A percentile compares a stretch with the other conserved stretches of the same genome.
These are phyloP conservation scores for Talaromyces funiculosus DNA, from an alignment of 2,329 filamentous ascomycete genomes.

Conservation along the genomic window DNA sequence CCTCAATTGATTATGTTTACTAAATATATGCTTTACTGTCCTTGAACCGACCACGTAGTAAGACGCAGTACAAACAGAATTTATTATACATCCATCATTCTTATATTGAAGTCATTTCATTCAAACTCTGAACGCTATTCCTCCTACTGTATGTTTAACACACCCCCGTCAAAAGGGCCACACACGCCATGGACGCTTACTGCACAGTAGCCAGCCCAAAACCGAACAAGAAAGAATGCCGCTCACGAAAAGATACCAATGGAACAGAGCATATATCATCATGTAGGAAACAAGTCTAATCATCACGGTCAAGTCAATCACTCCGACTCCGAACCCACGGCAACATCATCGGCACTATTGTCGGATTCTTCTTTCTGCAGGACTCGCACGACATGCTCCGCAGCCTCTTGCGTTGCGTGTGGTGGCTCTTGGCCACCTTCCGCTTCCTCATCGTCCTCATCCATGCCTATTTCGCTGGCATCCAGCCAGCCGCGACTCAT, in stretches of 20 bases:
- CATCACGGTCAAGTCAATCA: not conserved
- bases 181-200: not conserved
- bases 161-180: not conserved
- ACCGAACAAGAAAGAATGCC: not conserved
- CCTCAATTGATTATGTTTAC: too few relatives aligned
- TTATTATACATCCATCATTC: too few relatives aligned
- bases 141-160: not conserved
- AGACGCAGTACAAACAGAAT: too few relatives aligned
- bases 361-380: not conserved
- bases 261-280: not conserved
- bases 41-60: too few relatives aligned
- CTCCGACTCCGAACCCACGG: slow-evolving; percentile 9
- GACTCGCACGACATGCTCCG: not conserved
- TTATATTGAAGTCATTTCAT: not conserved
- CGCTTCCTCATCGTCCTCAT: slow-evolving; percentile 14
- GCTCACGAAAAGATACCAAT: slow-evolving; percentile 1
- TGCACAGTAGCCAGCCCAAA: not conserved
- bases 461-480: slow-evolving; percentile 21
- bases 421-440: not conserved
- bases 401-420: not conserved
- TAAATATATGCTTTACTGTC: too few relatives aligned
- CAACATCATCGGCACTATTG: slow-evolving; percentile 4
- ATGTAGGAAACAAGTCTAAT: not conserved
- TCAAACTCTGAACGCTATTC: not conserved
- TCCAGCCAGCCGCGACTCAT: slow-evolving; percentile 69